Conservation (phyloP, 805 yeast species). For the Komagataella phaffii region DNA sequence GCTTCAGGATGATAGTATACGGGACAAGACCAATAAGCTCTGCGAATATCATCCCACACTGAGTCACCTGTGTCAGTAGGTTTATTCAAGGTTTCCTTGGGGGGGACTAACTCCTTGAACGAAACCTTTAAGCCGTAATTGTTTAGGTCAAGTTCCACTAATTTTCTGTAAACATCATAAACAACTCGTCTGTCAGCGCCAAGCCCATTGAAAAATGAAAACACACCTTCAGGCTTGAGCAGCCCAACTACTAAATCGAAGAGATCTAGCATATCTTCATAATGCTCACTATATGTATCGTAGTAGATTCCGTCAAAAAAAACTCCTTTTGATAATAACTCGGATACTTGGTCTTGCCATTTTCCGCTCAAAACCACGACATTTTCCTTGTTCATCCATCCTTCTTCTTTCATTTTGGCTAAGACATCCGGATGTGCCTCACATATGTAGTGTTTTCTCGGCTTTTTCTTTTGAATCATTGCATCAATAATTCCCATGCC, state of each 20-base stretch:
- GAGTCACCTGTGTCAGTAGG: slow-evolving; percentile 18
- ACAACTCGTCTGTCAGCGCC: slow-evolving; percentile 69
- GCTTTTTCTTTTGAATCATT: slow-evolving; percentile 46
- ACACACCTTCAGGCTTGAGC: slow-evolving; percentile 68
- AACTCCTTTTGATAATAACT: slow-evolving; percentile 47
- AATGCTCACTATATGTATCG: slow-evolving; percentile 90
- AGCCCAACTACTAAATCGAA: slow-evolving; percentile 76
- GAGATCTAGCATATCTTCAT: slow-evolving; percentile 75
- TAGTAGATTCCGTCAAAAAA: slow-evolving; percentile 86
- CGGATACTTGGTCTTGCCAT: slow-evolving; percentile 79
- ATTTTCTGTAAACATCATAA: slow-evolving; percentile 73
- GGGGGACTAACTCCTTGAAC: slow-evolving; percentile 36
- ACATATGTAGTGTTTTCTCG: slow-evolving; percentile 70
- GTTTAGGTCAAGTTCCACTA: slow-evolving; percentile 66
- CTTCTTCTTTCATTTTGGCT: slow-evolving; percentile 49
- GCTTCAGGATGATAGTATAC: slow-evolving; percentile 55
- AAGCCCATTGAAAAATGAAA: slow-evolving; percentile 85
- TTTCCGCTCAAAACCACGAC: slow-evolving; percentile 77
- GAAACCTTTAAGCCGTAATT: slow-evolving; percentile 65
- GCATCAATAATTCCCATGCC: slow-evolving; percentile 95
- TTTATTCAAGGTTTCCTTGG: slow-evolving; percentile 18
- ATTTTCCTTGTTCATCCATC: slow-evolving; percentile 68
- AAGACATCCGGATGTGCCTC: slow-evolving; percentile 95
- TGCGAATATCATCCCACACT: slow-evolving; percentile 48
- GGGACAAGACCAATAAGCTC: slow-evolving; percentile 61